Evolutionary conservation across 441 rosid genomes (phyloP).

Genomic region (Bocquillonia castaneifolia): DNA sequence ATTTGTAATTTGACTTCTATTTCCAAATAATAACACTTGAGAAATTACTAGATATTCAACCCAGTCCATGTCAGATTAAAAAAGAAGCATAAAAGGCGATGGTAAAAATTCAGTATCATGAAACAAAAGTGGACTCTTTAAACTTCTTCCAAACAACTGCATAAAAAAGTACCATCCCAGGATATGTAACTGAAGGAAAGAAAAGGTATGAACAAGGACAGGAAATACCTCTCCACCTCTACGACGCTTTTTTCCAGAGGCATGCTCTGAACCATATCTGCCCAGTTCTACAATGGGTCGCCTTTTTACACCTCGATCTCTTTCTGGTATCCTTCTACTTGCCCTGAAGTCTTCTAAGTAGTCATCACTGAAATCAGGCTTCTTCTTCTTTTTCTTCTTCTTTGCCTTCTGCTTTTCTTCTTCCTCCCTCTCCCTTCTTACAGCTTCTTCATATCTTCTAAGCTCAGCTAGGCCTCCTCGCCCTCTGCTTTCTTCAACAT

Average conservation of each 20-base stretch:
- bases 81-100: background rate
- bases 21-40: background rate
- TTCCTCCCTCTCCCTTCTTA: conserved; percentile 81
- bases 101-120: background rate
- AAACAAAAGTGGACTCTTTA: background rate
- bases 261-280: conserved; percentile 44
- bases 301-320: conserved; percentile 63
- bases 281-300: conserved; percentile 50
- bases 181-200: background rate
- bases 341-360: conserved; percentile 57
- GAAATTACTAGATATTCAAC: background rate
- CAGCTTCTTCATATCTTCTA: conserved; percentile 62
- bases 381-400: conserved; percentile 74
- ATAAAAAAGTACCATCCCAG: background rate
- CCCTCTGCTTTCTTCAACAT: conserved; percentile 45
- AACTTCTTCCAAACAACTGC: background rate
- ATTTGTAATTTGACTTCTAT: background rate
- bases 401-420: conserved; percentile 73
- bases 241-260: conserved; percentile 74
- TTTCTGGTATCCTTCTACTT: conserved; percentile 56
- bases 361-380: conserved; percentile 50
- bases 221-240: conserved; percentile 87
- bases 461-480: conserved; percentile 61
- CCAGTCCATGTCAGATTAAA: background rate
- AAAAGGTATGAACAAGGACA: conserved; percentile 16